A percentile compares a stretch with the other conserved stretches of the same genome.
Evolutionary conservation across 2,329 filamentous ascomycete species (phyloP).

Genomic region (Ophiocordyceps camponoti-saundersi): DNA sequence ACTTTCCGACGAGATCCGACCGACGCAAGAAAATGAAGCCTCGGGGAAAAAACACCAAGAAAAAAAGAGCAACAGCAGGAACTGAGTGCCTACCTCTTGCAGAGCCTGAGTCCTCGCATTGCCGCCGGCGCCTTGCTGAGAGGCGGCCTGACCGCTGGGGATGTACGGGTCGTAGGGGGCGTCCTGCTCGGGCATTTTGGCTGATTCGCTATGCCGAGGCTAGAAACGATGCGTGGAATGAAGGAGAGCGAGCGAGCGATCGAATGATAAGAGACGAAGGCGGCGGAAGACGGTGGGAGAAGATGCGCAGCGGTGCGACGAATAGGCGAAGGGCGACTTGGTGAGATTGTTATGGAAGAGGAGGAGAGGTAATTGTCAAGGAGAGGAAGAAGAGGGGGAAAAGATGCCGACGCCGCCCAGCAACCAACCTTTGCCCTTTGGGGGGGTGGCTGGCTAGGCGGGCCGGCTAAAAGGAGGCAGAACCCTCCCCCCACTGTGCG

Average conservation of each 20-base stretch:
- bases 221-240: neutral
- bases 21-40: neutral
- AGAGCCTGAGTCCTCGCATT: constrained; percentile 45
- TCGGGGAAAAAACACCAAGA: neutral
- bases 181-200: constrained; percentile 34
- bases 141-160: constrained; percentile 44
- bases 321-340: neutral
- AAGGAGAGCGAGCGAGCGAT: neutral
- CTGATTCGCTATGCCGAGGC: neutral
- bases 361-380: neutral
- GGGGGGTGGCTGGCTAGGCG: constrained; percentile 9
- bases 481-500: neutral
- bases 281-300: constrained; percentile 7
- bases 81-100: constrained; percentile 53
- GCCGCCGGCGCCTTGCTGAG: constrained; percentile 23
- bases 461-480: constrained; percentile 6
- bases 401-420: neutral
- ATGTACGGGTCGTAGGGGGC: constrained; percentile 81
- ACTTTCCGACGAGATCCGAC: neutral
- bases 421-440: constrained; percentile 2
- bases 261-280: neutral
- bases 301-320: neutral
- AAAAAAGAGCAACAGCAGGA: constrained; percentile 2
- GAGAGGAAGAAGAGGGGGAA: neutral
- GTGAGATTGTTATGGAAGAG: neutral